These are phyloP conservation scores for Cicer bijugum DNA, from an alignment of 306 rosid species.

Conservation along the genomic window DNA sequence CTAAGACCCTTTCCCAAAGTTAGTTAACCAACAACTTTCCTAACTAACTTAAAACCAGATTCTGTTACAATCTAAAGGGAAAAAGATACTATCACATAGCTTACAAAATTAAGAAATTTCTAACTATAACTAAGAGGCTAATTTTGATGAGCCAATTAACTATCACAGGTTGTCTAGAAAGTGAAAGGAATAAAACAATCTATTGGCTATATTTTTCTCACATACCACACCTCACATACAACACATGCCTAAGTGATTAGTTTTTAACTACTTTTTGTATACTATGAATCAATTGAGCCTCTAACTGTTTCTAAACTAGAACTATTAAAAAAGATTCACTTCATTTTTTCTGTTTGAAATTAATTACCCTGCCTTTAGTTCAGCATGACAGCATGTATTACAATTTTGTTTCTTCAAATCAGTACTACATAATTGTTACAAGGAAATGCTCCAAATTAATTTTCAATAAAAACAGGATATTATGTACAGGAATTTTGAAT, in stretches of 20 bases:
- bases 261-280: conserved; percentile 6
- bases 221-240: too few relatives aligned
- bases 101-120: too few relatives aligned
- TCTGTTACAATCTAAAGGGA: too few relatives aligned
- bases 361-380: conserved; percentile 3
- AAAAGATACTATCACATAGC: too few relatives aligned
- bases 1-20: too few relatives aligned
- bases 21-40: too few relatives aligned
- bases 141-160: too few relatives aligned
- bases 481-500: background rate
- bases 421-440: conserved; percentile 22
- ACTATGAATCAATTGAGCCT: background rate
- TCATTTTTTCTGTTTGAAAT: background rate
- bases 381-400: background rate
- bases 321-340: background rate
- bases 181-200: background rate
- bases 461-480: background rate
- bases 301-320: background rate
- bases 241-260: too few relatives aligned
- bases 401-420: conserved; percentile 1
- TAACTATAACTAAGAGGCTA: too few relatives aligned
- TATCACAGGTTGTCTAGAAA: background rate
- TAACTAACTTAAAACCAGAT: too few relatives aligned
- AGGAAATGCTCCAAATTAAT: conserved; percentile 1
- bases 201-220: too few relatives aligned